Evolutionary conservation across 2,329 filamentous ascomycete genomes (phyloP).

Genomic region (Aspergillus quadricinctus): DNA sequence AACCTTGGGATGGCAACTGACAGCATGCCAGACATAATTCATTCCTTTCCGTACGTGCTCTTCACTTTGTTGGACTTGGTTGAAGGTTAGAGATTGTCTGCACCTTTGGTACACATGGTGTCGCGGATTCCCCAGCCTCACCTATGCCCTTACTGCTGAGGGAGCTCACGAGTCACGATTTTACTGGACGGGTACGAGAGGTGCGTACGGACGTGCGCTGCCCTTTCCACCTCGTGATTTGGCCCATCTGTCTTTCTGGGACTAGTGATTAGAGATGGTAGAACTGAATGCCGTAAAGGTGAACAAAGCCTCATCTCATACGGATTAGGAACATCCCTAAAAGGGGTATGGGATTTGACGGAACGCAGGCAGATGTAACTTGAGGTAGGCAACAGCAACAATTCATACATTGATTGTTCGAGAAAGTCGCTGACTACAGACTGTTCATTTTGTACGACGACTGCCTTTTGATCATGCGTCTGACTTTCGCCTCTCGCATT

Average conservation of each 20-base stretch:
- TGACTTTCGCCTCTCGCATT: background rate
- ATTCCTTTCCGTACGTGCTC: background rate
- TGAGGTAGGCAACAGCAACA: background rate
- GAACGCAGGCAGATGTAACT: background rate
- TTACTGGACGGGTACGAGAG: conserved; percentile 4
- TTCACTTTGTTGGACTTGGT: background rate
- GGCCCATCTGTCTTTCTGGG: background rate
- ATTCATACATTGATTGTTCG: background rate
- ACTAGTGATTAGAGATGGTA: background rate
- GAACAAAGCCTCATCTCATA: background rate
- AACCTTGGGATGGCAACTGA: background rate
- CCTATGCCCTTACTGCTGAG: background rate
- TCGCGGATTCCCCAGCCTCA: background rate
- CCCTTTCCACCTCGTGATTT: background rate
- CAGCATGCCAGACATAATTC: background rate
- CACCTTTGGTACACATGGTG: background rate
- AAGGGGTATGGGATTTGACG: background rate
- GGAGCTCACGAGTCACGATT: background rate
- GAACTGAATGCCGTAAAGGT: background rate
- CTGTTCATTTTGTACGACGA: background rate
- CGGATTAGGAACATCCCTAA: background rate
- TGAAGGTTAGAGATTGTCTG: background rate
- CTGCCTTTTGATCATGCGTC: background rate
- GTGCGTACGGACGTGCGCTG: background rate
- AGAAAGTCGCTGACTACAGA: background rate